Evolutionary conservation across 2,329 filamentous ascomycete genomes (phyloP).

Genomic region (Onygena corvina): DNA sequence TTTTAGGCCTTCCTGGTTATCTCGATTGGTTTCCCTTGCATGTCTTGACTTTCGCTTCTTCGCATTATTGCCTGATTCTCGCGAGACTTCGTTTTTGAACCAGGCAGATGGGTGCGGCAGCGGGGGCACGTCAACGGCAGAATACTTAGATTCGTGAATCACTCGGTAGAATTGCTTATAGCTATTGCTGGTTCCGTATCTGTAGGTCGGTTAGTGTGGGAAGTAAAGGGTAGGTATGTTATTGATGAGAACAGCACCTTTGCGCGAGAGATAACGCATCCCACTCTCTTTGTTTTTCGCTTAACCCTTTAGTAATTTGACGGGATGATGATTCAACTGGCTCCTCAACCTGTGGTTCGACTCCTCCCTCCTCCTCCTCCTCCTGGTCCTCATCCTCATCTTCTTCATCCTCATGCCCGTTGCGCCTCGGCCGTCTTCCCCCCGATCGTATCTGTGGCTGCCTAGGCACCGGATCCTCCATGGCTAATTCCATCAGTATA

Average conservation of each 20-base stretch:
- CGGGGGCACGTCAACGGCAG: slow-evolving; percentile 40
- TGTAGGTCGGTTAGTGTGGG: slow-evolving; percentile 10
- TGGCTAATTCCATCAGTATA: slow-evolving; percentile 32
- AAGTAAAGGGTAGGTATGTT: neutral
- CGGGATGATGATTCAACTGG: slow-evolving; percentile 29
- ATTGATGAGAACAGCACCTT: slow-evolving; percentile 24
- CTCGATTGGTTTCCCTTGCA: neutral
- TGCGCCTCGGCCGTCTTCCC: slow-evolving; percentile 23
- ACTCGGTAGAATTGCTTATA: slow-evolving; percentile 50
- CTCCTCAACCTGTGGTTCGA: slow-evolving; percentile 32
- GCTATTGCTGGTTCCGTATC: slow-evolving; percentile 48
- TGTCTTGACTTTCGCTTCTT: slow-evolving; percentile 17
- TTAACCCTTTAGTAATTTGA: slow-evolving; percentile 27
- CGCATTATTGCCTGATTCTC: slow-evolving; percentile 21
- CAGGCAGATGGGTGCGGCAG: slow-evolving; percentile 48
- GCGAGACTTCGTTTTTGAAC: slow-evolving; percentile 39
- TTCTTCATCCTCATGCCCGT: slow-evolving; percentile 21
- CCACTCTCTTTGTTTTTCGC: slow-evolving; percentile 27
- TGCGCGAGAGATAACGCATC: slow-evolving; percentile 29
- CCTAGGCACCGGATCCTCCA: slow-evolving; percentile 11
- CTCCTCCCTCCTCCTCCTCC: slow-evolving; percentile 29
- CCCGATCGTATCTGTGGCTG: slow-evolving; percentile 20
- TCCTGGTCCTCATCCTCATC: slow-evolving; percentile 20
- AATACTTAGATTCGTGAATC: slow-evolving; percentile 50
- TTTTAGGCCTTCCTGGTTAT: neutral